Conservation (phyloP, 1,284 basidiomycete species). For the Quambalaria eucalypti region DNA sequence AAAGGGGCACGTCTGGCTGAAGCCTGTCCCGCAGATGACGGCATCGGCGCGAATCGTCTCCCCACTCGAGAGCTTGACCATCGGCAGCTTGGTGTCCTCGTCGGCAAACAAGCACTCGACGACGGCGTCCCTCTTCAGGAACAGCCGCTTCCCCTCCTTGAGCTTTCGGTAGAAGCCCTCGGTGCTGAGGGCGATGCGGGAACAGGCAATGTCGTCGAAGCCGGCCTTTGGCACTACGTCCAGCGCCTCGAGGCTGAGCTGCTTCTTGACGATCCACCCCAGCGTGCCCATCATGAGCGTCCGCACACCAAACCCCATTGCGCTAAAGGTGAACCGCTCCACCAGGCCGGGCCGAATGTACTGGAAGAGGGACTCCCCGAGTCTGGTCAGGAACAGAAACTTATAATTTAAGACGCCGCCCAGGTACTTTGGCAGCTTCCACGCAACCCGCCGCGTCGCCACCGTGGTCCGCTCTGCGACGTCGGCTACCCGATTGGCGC, state of each 20-base stretch:
- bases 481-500: too few relatives aligned
- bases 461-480: too few relatives aligned
- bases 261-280: conserved; percentile 18
- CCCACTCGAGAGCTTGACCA: too few relatives aligned
- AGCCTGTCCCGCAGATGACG: too few relatives aligned
- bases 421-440: too few relatives aligned
- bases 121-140: too few relatives aligned
- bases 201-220: conserved; percentile 30
- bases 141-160: conserved; percentile 10
- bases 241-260: conserved; percentile 20
- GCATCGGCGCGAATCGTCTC: too few relatives aligned
- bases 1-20: too few relatives aligned
- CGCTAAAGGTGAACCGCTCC: conserved; percentile 20
- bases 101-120: conserved; percentile 11
- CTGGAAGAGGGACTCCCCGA: conserved; percentile 30
- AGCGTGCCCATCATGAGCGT: conserved; percentile 26
- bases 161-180: conserved; percentile 31
- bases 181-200: conserved; percentile 30
- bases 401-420: conserved; percentile 32
- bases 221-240: conserved; percentile 19
- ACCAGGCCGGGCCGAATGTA: conserved; percentile 24
- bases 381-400: conserved; percentile 25
- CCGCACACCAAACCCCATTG: conserved; percentile 16
- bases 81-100: background rate
- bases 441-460: too few relatives aligned